Conservation (phyloP, 441 rosid species). For the Viola pubescens region DNA sequence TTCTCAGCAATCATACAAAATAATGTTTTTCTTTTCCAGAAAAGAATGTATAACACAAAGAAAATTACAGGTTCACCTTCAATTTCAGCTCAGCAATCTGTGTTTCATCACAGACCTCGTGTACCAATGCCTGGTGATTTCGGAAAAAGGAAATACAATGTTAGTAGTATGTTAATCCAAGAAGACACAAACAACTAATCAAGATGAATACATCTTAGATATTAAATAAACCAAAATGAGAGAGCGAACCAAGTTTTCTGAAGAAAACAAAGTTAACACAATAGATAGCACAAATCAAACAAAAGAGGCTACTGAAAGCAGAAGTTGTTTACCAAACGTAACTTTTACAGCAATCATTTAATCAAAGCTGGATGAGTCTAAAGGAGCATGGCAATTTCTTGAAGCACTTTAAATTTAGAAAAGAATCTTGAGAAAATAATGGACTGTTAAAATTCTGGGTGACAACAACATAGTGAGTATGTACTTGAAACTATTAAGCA, state of each 20-base stretch:
- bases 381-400: too few species aligned
- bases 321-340: too few species aligned
- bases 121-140: constrained; percentile 54
- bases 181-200: not conserved
- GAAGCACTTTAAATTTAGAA: too few species aligned
- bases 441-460: too few species aligned
- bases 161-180: not conserved
- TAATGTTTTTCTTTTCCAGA: not conserved
- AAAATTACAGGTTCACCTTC: constrained; percentile 47
- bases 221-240: constrained; percentile 3
- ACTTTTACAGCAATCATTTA: too few species aligned
- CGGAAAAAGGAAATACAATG: constrained; percentile 8
- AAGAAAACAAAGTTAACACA: constrained; percentile 4
- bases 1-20: too few species aligned
- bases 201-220: not conserved
- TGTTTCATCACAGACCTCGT: constrained; percentile 90
- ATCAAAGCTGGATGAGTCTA: too few species aligned
- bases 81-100: constrained; percentile 83
- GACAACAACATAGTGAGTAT: too few species aligned
- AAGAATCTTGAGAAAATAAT: too few species aligned
- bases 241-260: constrained; percentile 2
- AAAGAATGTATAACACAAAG: constrained; percentile 8
- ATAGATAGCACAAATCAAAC: not conserved
- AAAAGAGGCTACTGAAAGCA: not conserved
- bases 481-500: too few species aligned